phyloP scores from a whole-genome alignment of 306 rosid genomes.

The Cyamopsis tetragonoloba region DNA sequence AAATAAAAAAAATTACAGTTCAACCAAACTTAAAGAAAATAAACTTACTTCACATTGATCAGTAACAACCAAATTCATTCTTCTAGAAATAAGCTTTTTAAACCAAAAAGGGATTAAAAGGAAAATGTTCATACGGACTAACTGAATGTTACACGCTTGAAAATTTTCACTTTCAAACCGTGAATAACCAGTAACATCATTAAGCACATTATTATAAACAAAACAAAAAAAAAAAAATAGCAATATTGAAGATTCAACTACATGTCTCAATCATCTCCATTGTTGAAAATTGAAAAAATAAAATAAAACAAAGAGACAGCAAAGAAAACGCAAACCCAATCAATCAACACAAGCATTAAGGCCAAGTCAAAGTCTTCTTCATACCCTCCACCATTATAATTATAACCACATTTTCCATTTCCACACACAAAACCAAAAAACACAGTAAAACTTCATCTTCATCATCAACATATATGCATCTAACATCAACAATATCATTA shows the following conservation, averaged over 20 bases:
- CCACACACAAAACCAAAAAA: neutral
- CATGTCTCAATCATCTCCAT: too few relatives aligned
- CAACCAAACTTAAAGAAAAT: too few relatives aligned
- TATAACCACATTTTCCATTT: neutral
- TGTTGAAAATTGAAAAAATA: neutral
- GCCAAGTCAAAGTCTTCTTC: slow-evolving; percentile 34
- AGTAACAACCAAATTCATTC: too few relatives aligned
- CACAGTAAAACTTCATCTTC: neutral
- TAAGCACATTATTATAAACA: neutral
- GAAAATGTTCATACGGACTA: neutral
- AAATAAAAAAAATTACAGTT: too few relatives aligned
- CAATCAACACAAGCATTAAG: neutral
- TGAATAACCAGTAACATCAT: neutral
- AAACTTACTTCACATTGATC: too few relatives aligned
- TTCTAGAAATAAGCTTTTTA: too few relatives aligned
- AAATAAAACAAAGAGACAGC: too few relatives aligned
- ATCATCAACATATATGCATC: neutral
- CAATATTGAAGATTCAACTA: neutral
- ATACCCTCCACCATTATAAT: too few relatives aligned
- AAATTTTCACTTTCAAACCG: neutral
- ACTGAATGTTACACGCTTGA: neutral
- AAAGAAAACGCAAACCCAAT: neutral
- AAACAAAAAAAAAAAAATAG: too few relatives aligned
- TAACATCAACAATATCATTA: neutral
- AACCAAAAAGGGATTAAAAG: too few relatives aligned